Percentiles rank a stretch among this genome's conserved stretches.
Conservation (phyloP, 2,329 filamentous ascomycete genomes). For the Curvularia verruculosa region DNA sequence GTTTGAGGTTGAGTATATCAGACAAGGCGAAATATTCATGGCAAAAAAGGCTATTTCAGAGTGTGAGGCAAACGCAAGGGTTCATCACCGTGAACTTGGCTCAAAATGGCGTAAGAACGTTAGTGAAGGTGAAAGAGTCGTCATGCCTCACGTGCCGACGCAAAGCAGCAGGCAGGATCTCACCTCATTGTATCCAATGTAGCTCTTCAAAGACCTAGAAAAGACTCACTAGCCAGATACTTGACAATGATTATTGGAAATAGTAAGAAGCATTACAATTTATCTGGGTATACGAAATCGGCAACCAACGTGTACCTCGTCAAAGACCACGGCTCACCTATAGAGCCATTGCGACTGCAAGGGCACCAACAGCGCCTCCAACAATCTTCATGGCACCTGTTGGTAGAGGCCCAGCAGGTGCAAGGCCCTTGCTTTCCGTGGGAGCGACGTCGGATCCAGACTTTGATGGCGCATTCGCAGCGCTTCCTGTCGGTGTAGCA, state of each 20-base stretch:
- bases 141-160: conserved; percentile 7
- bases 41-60: background rate
- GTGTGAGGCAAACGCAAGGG: background rate
- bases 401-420: conserved; percentile 25
- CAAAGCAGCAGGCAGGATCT: too few species aligned
- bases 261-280: background rate
- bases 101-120: background rate
- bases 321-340: conserved; percentile 10
- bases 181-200: background rate
- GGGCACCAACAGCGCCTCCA: conserved; percentile 30
- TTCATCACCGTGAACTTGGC: background rate
- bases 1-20: background rate
- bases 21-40: background rate
- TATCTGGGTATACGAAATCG: background rate
- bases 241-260: background rate
- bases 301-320: background rate
- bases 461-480: conserved; percentile 14
- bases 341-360: conserved; percentile 34
- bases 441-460: conserved; percentile 19
- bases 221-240: background rate
- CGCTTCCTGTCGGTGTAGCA: conserved; percentile 3
- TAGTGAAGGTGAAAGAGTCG: background rate
- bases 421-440: conserved; percentile 22
- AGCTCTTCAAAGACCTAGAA: background rate
- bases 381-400: conserved; percentile 29